Evolutionary conservation across 148 eudicot genomes (phyloP), one percentile per base, ranked within the genome.

Genomic region (Heliamphora exappendiculata): DNA sequence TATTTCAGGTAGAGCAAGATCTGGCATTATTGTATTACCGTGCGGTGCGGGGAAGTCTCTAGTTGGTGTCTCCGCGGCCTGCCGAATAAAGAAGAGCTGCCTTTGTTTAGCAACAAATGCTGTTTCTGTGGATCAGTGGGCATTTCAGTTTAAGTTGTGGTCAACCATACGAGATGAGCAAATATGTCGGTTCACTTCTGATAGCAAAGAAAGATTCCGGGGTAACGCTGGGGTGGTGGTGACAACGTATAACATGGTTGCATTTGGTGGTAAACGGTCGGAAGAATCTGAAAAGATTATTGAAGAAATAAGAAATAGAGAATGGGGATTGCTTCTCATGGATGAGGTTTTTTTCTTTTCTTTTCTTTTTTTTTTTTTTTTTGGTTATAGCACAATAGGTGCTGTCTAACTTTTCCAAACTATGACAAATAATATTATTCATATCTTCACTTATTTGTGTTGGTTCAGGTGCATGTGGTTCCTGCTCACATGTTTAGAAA

Each of bases 41-140:
- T 95, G 98, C 81, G 98, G 98, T 88, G 98, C 98, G 1, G 98
- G 98, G 74, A 95, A 95, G 88, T 95, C 98, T 79, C 87, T 95
- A 29, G 97, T 95, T 73, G 98, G 98, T 82, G 98, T 95, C 24
- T 92, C 98, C 77, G 98, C 98, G 36, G 98, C 98, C 71, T 81
- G 90, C 78, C 89, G 98, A 80, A 89, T 95, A 75, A 89, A 81
- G 83, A 95, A 95, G 82, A 95, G 97, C 74, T 92, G 97, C 76
- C 96, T 95, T 78, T 95, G 98, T 88, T 83, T 95, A 81, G 98
- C 98, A 17, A 95, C 97, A 55, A 95, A 95, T 84, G 97, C 98
- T 53, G 97, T 95, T 70, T 95, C 98, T 66, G 98, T 95, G 42
- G 98, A 92, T 85, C 98, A 95, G 64, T 95, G 98, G 98, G 98